Base-by-base conservation (phyloP, 345 rosid species). In the Gossypium mustelinum region DNA sequence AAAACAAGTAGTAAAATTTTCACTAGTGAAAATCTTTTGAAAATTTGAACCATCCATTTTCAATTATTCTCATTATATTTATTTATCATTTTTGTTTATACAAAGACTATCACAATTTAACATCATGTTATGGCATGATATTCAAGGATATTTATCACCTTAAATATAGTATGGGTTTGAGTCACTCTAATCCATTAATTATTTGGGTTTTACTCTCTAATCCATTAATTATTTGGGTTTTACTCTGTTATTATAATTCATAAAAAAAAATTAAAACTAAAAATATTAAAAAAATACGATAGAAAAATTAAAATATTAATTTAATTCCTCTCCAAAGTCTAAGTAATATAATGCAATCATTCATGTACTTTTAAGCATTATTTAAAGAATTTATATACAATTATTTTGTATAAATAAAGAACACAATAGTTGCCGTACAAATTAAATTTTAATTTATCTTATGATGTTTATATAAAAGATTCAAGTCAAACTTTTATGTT, bases 181-280 rank as follows among this genome's bases (percentile, higher is more conserved):
- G 1, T 4, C 5, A 1, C 5, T 0, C 3, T 29, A 29, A 0
- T 29, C 1, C 5, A 1, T 4, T 29, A 0, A 0, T 29, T 29
- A 0, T 29, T 29, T 0, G 1, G 0, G 6, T 1, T 29, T 29
- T 29, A 3, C 6, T 4, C 6, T 4, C 3, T 29, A 29, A 0
- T 29, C 1, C 5, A 1, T 4, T 29, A 0, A 0, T 29, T 29
- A 0, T 29, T 29, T 0, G 1, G 0, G 6, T 1, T 29, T 29
- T 29, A 3, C 6, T 4, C 6, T 4, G 5, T 4, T 3, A 29
- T 29, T 4, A 0, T 29, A 29, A 29, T 29, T 0, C 1, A 29
- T 27, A 29, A 4, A 29, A 29, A 4, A 29, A 0, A 3, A 29
- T 29, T 1, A 29, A 29, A 29, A 29, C 5, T 29, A 29, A 29